Conservation (phyloP, 768 basidiomycete genomes). For the Lentinula lateritia region DNA sequence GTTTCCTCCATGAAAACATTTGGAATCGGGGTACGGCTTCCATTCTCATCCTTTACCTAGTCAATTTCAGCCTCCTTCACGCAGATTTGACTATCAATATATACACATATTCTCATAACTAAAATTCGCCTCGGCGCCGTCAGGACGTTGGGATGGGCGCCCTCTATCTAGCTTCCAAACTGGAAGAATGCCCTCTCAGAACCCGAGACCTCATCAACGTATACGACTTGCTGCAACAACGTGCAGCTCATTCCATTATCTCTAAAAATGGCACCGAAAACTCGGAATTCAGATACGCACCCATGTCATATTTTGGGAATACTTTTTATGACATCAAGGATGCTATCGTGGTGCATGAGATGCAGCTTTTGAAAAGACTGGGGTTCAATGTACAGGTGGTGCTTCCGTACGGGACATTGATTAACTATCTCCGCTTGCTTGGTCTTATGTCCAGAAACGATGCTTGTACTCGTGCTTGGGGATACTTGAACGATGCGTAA, state of each 20-base stretch:
- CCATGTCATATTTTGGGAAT: slow-evolving; percentile 86
- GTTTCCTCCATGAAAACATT: slow-evolving; percentile 94
- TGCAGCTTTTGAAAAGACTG: slow-evolving; percentile 94
- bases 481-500: slow-evolving; percentile 93
- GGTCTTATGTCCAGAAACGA: slow-evolving; percentile 71
- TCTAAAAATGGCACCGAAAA: slow-evolving; percentile 21
- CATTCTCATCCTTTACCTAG: slow-evolving; percentile 5
- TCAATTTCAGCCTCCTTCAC: slow-evolving; percentile 5
- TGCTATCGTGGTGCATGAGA: slow-evolving; percentile 88
- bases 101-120: background rate
- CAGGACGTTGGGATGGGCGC: slow-evolving; percentile 91
- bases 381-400: slow-evolving; percentile 95
- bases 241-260: slow-evolving; percentile 48
- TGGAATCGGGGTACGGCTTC: slow-evolving; percentile 73
- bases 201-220: slow-evolving; percentile 95
- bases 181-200: slow-evolving; percentile 87
- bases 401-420: slow-evolving; percentile 87
- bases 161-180: slow-evolving; percentile 81
- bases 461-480: slow-evolving; percentile 82
- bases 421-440: slow-evolving; percentile 90
- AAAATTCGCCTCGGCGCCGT: slow-evolving; percentile 6
- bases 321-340: slow-evolving; percentile 95
- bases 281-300: slow-evolving; percentile 56
- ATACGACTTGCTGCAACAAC: slow-evolving; percentile 84
- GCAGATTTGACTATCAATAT: background rate